These are phyloP conservation scores for Spergularia azorica DNA, from an alignment of 179 eudicot genomes.

Conservation along the genomic window DNA sequence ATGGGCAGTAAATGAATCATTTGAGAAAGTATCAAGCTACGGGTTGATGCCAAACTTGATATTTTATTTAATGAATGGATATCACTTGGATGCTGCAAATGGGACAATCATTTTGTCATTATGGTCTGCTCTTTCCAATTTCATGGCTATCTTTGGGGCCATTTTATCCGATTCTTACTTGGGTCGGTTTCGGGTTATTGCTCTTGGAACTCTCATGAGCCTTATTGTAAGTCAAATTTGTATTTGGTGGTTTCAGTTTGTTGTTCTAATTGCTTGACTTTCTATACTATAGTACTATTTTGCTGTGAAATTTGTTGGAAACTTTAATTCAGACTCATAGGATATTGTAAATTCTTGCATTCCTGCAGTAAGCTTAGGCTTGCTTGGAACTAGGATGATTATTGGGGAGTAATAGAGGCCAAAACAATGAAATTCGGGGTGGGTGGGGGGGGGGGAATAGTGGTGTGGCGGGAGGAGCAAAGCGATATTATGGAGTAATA, in stretches of 20 bases:
- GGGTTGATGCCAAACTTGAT: conserved; percentile 50
- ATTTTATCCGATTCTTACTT: conserved; percentile 47
- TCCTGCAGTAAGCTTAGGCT: too few species aligned
- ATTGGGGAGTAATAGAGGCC: neutral
- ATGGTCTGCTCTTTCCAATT: conserved; percentile 40
- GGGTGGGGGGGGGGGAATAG: too few species aligned
- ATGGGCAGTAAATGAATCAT: conserved; percentile 48
- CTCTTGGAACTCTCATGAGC: conserved; percentile 29
- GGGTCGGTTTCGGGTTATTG: conserved; percentile 52
- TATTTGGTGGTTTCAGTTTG: neutral
- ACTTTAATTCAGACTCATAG: too few species aligned
- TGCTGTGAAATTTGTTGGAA: too few species aligned
- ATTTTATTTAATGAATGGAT: conserved; percentile 44
- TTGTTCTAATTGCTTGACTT: too few species aligned
- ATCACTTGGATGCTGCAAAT: conserved; percentile 39
- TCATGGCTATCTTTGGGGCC: conserved; percentile 43
- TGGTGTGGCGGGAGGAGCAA: neutral
- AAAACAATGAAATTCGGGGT: too few species aligned
- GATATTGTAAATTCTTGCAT: too few species aligned
- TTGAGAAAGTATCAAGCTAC: conserved; percentile 46
- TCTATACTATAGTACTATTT: too few species aligned
- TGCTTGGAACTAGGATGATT: neutral
- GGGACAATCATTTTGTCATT: conserved; percentile 30
- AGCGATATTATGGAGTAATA: too few species aligned
- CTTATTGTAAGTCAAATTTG: conserved; percentile 28